Conservation (phyloP, 352 stramenopile species). For the Globisporangium nagaii region DNA sequence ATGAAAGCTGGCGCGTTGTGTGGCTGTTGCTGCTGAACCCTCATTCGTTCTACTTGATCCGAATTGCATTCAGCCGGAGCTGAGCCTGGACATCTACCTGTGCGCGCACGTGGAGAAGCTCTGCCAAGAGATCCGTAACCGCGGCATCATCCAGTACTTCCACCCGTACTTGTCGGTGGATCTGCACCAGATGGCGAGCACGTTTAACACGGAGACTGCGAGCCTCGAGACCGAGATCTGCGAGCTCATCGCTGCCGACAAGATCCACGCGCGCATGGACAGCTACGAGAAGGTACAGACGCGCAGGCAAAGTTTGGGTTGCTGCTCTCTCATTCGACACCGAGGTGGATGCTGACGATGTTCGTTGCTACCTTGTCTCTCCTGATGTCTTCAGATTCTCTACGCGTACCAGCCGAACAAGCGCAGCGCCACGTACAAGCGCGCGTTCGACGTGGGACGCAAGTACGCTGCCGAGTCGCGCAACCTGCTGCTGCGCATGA, state of each 20-base stretch:
- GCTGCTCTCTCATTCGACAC: not conserved
- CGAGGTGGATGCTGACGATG: not conserved
- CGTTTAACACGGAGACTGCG: constrained; percentile 61
- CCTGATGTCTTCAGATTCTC: constrained; percentile 39
- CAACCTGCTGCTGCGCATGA: constrained; percentile 82
- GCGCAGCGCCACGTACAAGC: constrained; percentile 68
- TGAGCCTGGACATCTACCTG: constrained; percentile 79
- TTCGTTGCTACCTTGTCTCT: not conserved
- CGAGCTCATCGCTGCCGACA: constrained; percentile 62
- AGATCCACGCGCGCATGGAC: constrained; percentile 82
- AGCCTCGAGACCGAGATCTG: constrained; percentile 78
- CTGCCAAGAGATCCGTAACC: constrained; percentile 76
- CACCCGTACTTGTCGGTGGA: constrained; percentile 85
- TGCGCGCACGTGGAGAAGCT: constrained; percentile 66
- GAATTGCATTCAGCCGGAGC: constrained; percentile 41
- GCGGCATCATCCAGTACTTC: constrained; percentile 88
- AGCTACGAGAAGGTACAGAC: constrained; percentile 78
- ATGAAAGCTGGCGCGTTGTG: no score
- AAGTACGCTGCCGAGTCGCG: constrained; percentile 81
- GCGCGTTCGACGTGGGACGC: constrained; percentile 71
- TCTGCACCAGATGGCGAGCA: constrained; percentile 79
- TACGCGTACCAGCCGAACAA: constrained; percentile 79
- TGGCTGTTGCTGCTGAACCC: not conserved
- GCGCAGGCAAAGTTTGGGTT: not conserved
- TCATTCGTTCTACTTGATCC: not conserved